A percentile compares a stretch with the other conserved stretches of the same genome.
phyloP scores from a whole-genome alignment of 1,139 yeast genomes.

The Pichiaceae sp. region DNA sequence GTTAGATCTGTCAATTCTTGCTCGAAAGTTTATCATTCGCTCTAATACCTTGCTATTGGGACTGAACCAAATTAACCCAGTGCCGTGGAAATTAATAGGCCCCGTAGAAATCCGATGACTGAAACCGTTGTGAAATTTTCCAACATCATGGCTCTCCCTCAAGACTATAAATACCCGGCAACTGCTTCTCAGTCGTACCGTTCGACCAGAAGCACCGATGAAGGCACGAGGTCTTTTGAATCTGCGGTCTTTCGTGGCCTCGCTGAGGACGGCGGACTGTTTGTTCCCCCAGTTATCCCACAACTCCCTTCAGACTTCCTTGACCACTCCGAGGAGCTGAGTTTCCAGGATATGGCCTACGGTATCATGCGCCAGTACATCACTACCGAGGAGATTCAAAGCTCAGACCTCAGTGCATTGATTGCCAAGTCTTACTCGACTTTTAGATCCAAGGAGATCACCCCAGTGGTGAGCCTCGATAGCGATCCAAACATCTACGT shows the following conservation, averaged over 20 bases:
- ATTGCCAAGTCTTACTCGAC: slow-evolving; percentile 75
- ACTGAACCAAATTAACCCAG: too few relatives aligned
- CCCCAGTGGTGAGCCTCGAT: slow-evolving; percentile 67
- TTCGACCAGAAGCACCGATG: slow-evolving; percentile 69
- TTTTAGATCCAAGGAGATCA: slow-evolving; percentile 76
- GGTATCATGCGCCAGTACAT: slow-evolving; percentile 79
- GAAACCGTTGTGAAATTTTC: too few relatives aligned
- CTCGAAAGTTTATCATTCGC: too few relatives aligned
- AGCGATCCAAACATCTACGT: slow-evolving; percentile 52
- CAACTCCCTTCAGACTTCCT: slow-evolving; percentile 52
- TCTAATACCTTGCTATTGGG: too few relatives aligned
- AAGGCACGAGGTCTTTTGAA: slow-evolving; percentile 65
- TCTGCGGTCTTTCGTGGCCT: slow-evolving; percentile 90
- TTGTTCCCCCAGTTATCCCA: slow-evolving; percentile 81
- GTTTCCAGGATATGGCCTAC: slow-evolving; percentile 81
- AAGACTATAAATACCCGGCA: too few relatives aligned
- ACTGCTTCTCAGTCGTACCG: slow-evolving; percentile 52
- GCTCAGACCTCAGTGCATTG: slow-evolving; percentile 54
- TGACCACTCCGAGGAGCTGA: slow-evolving; percentile 59
- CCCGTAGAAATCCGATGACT: too few relatives aligned
- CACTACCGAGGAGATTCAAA: slow-evolving; percentile 59
- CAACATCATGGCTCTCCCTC: too few relatives aligned
- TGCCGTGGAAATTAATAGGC: too few relatives aligned
- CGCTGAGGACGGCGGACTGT: slow-evolving; percentile 94
- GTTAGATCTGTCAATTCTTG: too few relatives aligned